Base-by-base conservation (phyloP, 1,284 basidiomycete species). In the Marasmius sp. region DNA sequence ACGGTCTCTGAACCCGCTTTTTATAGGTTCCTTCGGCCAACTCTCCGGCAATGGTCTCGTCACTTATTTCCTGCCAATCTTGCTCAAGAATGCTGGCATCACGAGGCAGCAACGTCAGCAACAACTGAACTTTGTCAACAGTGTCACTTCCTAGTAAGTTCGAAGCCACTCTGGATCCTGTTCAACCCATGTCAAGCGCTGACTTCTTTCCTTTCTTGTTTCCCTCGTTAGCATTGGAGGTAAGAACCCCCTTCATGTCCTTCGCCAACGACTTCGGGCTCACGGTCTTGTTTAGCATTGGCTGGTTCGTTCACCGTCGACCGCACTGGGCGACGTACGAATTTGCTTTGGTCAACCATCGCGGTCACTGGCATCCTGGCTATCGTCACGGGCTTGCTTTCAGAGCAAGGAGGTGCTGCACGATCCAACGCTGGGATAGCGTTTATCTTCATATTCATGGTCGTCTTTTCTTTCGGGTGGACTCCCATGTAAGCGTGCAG, bases 391-490 rank as follows among this genome's bases (percentile, higher is more conserved):
- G 81, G 77, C 3, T 69, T 82, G n/a, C 73, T 82, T 20, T 77
- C 79, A 60, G 64, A 68, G 6, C 67, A 68, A 22, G 71, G 71
- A 7, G 74, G 68, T 58, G 65, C 67, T 1, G 69, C 69, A 3
- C 72, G 75, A 34, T 71, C 79, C 12, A 81, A 77, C 63, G 79
- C 80, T 0, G 81, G 80, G 1, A 81, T 83, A 38, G 74, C 77
- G 0, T 81, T 81, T 62, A 77, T 81, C 41, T 81, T 77, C 67
- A 66, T 82, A 49, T 81, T 81, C 72, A 81, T 81, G 79, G 80
- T 81, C 12, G 70, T 81, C 20, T 83, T 79, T 66, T 81, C 80
- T 5, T 82, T 82, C 66, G 83, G 83, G 34, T 85, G 80, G 79
- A 85, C 83, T 3, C 80, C 83, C 0, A 80, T 85, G 74, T 79